phyloP scores from a whole-genome alignment of 2,329 filamentous ascomycete genomes.

The Cladosporium sp. region DNA sequence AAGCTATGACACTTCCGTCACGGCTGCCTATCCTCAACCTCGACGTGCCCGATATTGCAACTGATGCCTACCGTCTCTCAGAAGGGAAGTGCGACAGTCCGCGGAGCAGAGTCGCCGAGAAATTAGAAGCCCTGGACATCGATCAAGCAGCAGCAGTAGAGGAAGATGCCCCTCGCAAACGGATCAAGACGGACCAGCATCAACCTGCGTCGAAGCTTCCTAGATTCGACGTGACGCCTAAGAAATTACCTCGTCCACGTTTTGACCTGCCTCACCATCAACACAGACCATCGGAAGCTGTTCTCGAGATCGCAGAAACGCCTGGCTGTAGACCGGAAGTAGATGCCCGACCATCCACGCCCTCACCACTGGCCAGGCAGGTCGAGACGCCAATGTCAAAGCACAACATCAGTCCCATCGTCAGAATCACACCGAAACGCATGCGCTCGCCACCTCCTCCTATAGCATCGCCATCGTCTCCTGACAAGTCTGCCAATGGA shows the following conservation, averaged over 20 bases:
- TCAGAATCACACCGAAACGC: constrained; percentile 11
- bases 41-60: constrained; percentile 9
- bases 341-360: constrained; percentile 21
- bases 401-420: constrained; percentile 1
- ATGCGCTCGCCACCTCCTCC: constrained; percentile 19
- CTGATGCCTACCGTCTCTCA: not conserved
- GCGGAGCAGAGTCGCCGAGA: constrained; percentile 32
- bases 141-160: not conserved
- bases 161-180: constrained; percentile 9
- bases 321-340: constrained; percentile 22
- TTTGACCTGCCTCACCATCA: not conserved
- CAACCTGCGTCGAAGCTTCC: not conserved
- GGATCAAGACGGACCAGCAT: constrained; percentile 3
- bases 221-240: constrained; percentile 6
- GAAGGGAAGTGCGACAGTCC: constrained; percentile 28
- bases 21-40: constrained; percentile 14
- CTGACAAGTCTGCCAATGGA: not conserved
- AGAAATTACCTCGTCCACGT: not conserved
- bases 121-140: constrained; percentile 27
- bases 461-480: not conserved
- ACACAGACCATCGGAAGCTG: not conserved
- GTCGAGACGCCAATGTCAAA: constrained; percentile 6
- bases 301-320: constrained; percentile 25
- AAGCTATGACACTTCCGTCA: constrained; percentile 17
- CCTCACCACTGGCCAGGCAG: constrained; percentile 20